A percentile compares a stretch with the other conserved stretches of the same genome.
phyloP scores from a whole-genome alignment of 306 rosid species.

The Glycine soja region DNA sequence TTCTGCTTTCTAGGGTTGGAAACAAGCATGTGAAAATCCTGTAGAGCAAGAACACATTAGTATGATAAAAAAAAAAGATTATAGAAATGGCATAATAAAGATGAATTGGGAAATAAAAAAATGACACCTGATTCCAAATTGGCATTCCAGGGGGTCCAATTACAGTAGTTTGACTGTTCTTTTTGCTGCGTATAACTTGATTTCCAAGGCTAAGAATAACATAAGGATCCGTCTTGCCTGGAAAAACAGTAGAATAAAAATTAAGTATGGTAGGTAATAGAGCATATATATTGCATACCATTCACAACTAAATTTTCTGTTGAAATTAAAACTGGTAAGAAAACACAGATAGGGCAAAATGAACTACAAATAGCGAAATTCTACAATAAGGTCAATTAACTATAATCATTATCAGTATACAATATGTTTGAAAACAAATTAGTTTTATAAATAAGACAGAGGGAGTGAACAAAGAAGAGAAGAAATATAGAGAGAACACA shows the following conservation, averaged over 20 bases:
- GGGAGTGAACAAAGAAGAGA: not conserved
- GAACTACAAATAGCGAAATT: not conserved
- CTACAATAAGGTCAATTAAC: not conserved
- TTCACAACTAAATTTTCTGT: not conserved
- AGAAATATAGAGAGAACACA: not conserved
- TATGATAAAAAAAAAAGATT: not conserved
- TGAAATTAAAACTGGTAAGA: constrained; percentile 2
- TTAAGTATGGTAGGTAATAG: constrained; percentile 4
- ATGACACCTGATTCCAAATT: constrained; percentile 96
- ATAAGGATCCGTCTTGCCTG: constrained; percentile 98
- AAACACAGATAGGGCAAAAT: not conserved
- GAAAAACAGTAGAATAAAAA: constrained; percentile 22
- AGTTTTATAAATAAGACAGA: not conserved
- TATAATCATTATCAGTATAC: not conserved
- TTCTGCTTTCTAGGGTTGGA: constrained; percentile 85
- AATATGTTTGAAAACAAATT: not conserved
- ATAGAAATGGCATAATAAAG: constrained; percentile 23
- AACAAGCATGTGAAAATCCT: constrained; percentile 98
- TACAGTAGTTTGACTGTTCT: constrained; percentile 97
- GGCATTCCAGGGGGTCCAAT: constrained; percentile 98
- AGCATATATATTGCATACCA: constrained; percentile 14
- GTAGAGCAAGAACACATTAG: constrained; percentile 51
- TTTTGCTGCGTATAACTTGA: constrained; percentile 91
- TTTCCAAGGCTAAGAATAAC: constrained; percentile 84
- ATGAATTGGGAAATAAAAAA: constrained; percentile 35